phyloP scores from a whole-genome alignment of 208 protist genomes.

The Leishmania mexicana region DNA sequence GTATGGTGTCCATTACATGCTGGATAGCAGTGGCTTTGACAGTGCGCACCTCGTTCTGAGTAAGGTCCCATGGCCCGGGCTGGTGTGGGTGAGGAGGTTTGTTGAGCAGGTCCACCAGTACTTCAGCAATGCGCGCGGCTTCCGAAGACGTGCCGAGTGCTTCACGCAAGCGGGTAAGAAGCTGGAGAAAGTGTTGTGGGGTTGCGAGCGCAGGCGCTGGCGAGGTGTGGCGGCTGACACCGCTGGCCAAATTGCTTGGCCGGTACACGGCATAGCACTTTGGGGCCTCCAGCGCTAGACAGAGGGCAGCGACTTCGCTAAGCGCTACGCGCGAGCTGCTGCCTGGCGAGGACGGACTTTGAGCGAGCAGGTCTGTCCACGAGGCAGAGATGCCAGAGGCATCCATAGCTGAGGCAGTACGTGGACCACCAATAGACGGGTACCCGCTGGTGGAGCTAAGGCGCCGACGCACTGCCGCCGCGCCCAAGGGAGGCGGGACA shows the following conservation, averaged over 20 bases:
- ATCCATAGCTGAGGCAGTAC: neutral
- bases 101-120: conserved; percentile 57
- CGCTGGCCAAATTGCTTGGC: conserved; percentile 13
- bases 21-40: conserved; percentile 33
- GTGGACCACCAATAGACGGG: neutral
- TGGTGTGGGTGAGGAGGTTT: conserved; percentile 61
- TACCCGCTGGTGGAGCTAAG: neutral
- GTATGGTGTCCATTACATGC: conserved; percentile 31
- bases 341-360: neutral
- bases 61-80: conserved; percentile 52
- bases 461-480: conserved; percentile 6
- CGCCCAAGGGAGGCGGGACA: conserved; percentile 18
- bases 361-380: conserved; percentile 24
- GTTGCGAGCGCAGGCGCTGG: conserved; percentile 8
- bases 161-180: conserved; percentile 16
- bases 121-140: conserved; percentile 24
- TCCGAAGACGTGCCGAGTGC: conserved; percentile 4
- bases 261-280: conserved; percentile 54
- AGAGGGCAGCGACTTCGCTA: conserved; percentile 31
- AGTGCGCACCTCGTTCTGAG: conserved; percentile 10
- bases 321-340: conserved; percentile 28
- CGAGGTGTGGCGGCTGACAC: neutral
- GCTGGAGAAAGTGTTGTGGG: conserved; percentile 34
- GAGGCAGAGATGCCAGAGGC: neutral
- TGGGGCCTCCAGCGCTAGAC: conserved; percentile 33